Evolutionary conservation across 148 eudicot genomes (phyloP).

Genomic region (Vaccinium darrowii): DNA sequence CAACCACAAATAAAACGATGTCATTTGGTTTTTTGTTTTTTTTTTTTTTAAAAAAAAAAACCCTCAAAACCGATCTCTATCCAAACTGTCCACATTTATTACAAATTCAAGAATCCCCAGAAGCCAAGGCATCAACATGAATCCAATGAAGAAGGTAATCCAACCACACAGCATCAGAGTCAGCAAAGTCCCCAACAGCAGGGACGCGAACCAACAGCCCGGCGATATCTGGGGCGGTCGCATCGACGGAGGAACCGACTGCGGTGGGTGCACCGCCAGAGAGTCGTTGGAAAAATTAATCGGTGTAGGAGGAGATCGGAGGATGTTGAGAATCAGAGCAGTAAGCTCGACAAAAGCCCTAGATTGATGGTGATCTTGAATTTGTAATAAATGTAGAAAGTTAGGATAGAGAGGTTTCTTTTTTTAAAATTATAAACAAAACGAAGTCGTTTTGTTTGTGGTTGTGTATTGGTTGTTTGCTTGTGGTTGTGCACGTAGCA

Average conservation of each 20-base stretch:
- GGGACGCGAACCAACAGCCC: constrained; percentile 75
- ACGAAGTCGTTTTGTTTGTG: no score
- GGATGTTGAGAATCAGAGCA: constrained; percentile 51
- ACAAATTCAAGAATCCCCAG: constrained; percentile 12
- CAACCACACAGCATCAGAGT: constrained; percentile 95
- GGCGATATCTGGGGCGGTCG: constrained; percentile 57
- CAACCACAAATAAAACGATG: no score
- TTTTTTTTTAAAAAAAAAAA: no score
- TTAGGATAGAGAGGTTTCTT: no score
- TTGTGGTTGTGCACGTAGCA: no score
- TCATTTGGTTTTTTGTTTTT: no score
- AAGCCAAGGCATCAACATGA: constrained; percentile 92
- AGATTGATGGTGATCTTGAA: constrained; percentile 45
- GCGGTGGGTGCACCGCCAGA: background rate
- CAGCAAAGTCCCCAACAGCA: constrained; percentile 76
- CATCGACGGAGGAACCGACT: constrained; percentile 14
- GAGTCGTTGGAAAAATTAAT: constrained; percentile 34
- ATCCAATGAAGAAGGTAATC: constrained; percentile 85
- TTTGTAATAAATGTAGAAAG: no score
- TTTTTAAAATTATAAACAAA: no score
- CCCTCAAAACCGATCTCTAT: no score
- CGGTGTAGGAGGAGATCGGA: constrained; percentile 58
- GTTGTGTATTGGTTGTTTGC: no score
- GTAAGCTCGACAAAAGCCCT: constrained; percentile 67
- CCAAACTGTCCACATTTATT: no score